Conservation (phyloP, 371 early-diverging fungal species). For the Mucor saturninus region DNA sequence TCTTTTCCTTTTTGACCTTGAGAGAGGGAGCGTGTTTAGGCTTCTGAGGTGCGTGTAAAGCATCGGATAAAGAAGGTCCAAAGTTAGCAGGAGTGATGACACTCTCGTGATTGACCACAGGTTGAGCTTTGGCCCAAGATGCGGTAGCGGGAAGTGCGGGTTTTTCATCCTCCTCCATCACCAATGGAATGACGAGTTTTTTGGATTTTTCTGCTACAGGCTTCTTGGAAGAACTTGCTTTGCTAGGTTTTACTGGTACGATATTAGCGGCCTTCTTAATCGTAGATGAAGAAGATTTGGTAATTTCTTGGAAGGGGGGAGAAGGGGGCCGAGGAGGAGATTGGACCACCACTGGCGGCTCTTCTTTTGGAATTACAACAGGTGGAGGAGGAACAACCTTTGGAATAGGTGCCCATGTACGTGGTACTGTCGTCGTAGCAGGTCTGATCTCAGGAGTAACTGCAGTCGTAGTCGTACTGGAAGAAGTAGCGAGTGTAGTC, state of each 20-base stretch:
- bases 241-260: background rate
- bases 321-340: conserved; percentile 1
- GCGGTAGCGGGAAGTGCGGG: conserved; percentile 70
- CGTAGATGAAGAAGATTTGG: conserved; percentile 9
- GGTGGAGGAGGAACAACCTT: conserved; percentile 40
- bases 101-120: conserved; percentile 36
- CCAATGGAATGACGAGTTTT: conserved; percentile 5
- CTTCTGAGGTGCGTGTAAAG: conserved; percentile 48
- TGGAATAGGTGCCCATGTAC: conserved; percentile 50
- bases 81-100: conserved; percentile 48
- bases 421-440: conserved; percentile 14
- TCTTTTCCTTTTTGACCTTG: conserved; percentile 50
- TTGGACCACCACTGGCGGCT: background rate
- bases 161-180: conserved; percentile 38
- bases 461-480: conserved; percentile 11
- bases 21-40: conserved; percentile 42
- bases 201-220: conserved; percentile 5
- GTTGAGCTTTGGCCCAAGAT: conserved; percentile 60
- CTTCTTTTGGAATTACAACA: conserved; percentile 20
- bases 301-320: conserved; percentile 6
- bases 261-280: background rate
- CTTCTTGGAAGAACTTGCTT: background rate
- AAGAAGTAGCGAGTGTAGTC: conserved; percentile 1
- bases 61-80: conserved; percentile 53
- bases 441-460: conserved; percentile 14